phyloP scores from a whole-genome alignment of 768 basidiomycete genomes.

The Fomitopsis serialis region DNA sequence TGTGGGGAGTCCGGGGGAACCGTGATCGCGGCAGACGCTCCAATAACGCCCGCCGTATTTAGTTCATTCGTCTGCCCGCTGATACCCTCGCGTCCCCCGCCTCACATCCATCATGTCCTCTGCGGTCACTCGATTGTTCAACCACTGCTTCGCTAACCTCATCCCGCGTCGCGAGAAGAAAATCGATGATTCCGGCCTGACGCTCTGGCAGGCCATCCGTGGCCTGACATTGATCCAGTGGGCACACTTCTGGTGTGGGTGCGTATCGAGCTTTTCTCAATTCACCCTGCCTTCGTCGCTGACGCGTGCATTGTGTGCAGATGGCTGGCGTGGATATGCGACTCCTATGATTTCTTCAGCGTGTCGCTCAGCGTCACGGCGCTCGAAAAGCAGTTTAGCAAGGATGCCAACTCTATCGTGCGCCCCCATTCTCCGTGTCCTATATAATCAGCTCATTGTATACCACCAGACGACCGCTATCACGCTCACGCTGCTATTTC shows the following conservation, averaged over 20 bases:
- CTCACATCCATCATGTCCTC: neutral
- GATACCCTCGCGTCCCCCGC: neutral
- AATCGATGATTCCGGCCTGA: constrained; percentile 28
- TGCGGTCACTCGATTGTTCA: neutral
- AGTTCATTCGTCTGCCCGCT: neutral
- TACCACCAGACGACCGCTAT: constrained; percentile 63
- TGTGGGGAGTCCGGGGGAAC: neutral
- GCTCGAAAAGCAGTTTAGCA: constrained; percentile 44
- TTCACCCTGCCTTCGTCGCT: constrained; percentile 3
- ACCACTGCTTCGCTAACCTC: constrained; percentile 8
- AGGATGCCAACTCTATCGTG: constrained; percentile 38
- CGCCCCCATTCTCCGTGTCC: neutral
- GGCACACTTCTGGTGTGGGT: constrained; percentile 54
- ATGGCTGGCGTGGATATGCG: constrained; percentile 84
- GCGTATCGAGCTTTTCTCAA: constrained; percentile 3
- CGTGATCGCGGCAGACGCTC: neutral
- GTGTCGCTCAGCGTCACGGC: constrained; percentile 54
- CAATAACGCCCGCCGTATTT: neutral
- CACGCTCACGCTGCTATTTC: constrained; percentile 89
- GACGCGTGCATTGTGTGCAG: constrained; percentile 26
- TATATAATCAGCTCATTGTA: neutral
- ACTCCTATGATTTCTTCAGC: constrained; percentile 84
- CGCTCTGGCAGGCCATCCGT: constrained; percentile 38
- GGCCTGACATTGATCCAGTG: constrained; percentile 48
- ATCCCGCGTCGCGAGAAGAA: constrained; percentile 31